These are phyloP conservation scores for Colletotrichum paranaense DNA, from an alignment of 2,329 filamentous ascomycete species.

Conservation along the genomic window DNA sequence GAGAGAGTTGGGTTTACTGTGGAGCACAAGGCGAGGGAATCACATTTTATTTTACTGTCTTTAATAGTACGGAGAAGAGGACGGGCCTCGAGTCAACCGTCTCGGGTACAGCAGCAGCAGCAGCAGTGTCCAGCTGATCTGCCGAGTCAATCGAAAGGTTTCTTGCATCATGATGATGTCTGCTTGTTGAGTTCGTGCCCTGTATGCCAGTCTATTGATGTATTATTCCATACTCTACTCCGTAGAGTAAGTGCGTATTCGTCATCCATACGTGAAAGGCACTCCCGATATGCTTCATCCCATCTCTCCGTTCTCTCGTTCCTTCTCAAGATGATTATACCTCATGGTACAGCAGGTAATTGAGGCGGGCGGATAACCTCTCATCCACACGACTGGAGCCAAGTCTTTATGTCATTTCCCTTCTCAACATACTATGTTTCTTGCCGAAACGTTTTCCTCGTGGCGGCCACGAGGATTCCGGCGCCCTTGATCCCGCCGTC, in stretches of 20 bases:
- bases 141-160: not conserved
- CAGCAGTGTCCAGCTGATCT: not conserved
- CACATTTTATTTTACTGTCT: not conserved
- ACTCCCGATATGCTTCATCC: not conserved
- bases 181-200: not conserved
- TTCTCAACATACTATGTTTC: not conserved
- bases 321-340: too few relatives aligned
- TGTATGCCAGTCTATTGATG: not conserved
- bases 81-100: not conserved
- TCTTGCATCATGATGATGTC: not conserved
- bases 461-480: slow-evolving; percentile 67
- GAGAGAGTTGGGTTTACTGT: not conserved
- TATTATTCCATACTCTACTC: not conserved
- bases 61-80: not conserved
- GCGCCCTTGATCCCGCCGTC: slow-evolving; percentile 72
- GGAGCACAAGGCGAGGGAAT: not conserved
- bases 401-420: not conserved
- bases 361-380: not conserved
- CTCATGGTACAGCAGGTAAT: not conserved
- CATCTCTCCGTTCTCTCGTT: too few relatives aligned
- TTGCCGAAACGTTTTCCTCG: slow-evolving; percentile 44
- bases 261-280: not conserved
- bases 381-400: not conserved
- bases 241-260: not conserved
- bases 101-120: not conserved